Evolutionary conservation across 768 basidiomycete genomes (phyloP), one percentile per base, ranked within the genome.

Genomic region (Boletus bicolor): DNA sequence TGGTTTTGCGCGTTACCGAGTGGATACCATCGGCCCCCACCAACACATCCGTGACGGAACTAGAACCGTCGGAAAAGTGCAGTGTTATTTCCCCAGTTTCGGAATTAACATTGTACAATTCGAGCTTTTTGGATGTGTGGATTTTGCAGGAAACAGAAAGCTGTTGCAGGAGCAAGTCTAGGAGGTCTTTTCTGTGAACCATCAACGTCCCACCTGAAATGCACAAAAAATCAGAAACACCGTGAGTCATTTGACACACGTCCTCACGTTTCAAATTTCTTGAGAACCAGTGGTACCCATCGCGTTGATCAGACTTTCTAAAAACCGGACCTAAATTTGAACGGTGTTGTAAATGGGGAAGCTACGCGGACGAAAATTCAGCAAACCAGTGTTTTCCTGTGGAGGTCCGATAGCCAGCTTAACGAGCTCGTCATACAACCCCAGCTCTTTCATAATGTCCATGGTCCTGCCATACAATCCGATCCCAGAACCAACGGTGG

Each of bases 381-480:
- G 59, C 64, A 17, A 28, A 72, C 66, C 61, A 5, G 49, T 37
- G 21, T 67, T 62, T 43, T 67, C 63, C 47, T 48, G 56, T 19
- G 64, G 64, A 30, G 55, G 53, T 17, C 51, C 48, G 10, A 37
- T 17, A 5, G 65, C 60, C 45, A 69, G 34, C 37, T 58, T 54
- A 2, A 53, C 14, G 28, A 71, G 43, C 14, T 73, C 76, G 7
- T 75, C 68, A 14, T 73, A 70, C 7, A 81, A 51, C 1, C 75
- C 78, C 36, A 80, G 60, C 4, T 67, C 61, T 34, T 73, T 65
- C 61, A 80, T 56, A 7, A 77, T 68, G 12, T 71, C 72, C 75
- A 75, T 75, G 71, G 61, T 67, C 73, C 82, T 77, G 26, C 75
- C 74, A 60, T 76, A 84, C 9, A 85, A 58, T 3, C 65, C 69